Percentiles rank a stretch among this genome's conserved stretches.
phyloP scores from a whole-genome alignment of 1,139 yeast species.

The Hyphopichia pseudoburtonii region DNA sequence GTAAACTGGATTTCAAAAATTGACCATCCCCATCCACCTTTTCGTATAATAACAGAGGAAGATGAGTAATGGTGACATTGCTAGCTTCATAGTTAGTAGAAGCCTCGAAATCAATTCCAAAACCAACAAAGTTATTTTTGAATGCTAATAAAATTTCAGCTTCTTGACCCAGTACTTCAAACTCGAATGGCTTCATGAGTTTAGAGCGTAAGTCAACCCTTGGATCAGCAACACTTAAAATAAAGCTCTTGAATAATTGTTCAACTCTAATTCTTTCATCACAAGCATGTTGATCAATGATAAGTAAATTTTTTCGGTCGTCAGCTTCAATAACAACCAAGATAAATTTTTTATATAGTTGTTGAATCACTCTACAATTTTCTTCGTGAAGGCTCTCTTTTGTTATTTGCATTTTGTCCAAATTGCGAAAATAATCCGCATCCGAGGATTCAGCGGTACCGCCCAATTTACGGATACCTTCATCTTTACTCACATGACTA shows the following conservation, averaged over 20 bases:
- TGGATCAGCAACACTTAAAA: constrained; percentile 16
- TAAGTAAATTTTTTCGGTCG: constrained; percentile 23
- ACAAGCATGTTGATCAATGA: constrained; percentile 77
- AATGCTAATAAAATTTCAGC: neutral
- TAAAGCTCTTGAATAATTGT: constrained; percentile 30
- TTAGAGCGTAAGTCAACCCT: constrained; percentile 12
- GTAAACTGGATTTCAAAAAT: neutral
- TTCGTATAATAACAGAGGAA: constrained; percentile 40
- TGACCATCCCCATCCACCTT: constrained; percentile 12
- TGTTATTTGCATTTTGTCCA: neutral
- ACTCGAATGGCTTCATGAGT: constrained; percentile 5
- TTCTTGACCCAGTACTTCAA: neutral
- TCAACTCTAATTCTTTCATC: constrained; percentile 71
- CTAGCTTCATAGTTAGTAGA: neutral
- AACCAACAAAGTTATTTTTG: constrained; percentile 6
- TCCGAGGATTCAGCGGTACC: neutral
- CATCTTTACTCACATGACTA: no score
- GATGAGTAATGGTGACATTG: constrained; percentile 25
- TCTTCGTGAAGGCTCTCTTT: constrained; percentile 3
- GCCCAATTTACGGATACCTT: no score
- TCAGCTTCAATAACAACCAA: constrained; percentile 27
- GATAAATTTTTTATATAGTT: constrained; percentile 62
- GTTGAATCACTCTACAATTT: constrained; percentile 32
- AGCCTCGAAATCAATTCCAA: constrained; percentile 35
- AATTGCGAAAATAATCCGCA: neutral